phyloP scores from a whole-genome alignment of 179 eudicot species.

The Beta corolliflora region DNA sequence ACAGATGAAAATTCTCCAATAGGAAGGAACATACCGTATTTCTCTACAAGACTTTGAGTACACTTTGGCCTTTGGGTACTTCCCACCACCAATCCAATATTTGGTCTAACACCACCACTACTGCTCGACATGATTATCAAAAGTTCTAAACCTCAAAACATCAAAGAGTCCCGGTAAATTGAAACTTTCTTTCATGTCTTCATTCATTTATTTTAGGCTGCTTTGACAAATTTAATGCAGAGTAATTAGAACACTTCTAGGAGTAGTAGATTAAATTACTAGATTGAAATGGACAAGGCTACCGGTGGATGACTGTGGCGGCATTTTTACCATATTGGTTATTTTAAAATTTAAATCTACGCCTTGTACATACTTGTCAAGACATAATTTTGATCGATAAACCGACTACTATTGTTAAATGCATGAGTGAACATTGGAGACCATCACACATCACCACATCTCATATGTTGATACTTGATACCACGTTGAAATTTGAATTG shows the following conservation, averaged over 20 bases:
- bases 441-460: no score
- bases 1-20: neutral
- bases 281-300: slow-evolving; percentile 1
- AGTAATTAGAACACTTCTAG: neutral
- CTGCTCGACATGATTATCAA: no score
- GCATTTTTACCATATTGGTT: no score
- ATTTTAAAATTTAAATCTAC: no score
- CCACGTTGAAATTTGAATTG: no score
- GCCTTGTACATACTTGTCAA: no score
- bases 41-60: neutral
- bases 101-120: slow-evolving; percentile 14
- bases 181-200: neutral
- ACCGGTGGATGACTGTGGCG: no score
- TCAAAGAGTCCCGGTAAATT: neutral
- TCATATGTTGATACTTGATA: no score
- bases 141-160: no score
- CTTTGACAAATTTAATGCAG: slow-evolving; percentile 12
- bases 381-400: no score
- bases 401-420: no score
- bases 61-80: neutral
- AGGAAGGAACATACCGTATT: slow-evolving; percentile 23
- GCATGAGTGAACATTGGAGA: no score
- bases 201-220: slow-evolving; percentile 3
- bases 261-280: neutral
- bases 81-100: slow-evolving; percentile 3